A percentile compares a stretch with the other conserved stretches of the same genome.
Evolutionary conservation across 2,329 filamentous ascomycete genomes (phyloP).

Genomic region (Lithohypha guttulata): DNA sequence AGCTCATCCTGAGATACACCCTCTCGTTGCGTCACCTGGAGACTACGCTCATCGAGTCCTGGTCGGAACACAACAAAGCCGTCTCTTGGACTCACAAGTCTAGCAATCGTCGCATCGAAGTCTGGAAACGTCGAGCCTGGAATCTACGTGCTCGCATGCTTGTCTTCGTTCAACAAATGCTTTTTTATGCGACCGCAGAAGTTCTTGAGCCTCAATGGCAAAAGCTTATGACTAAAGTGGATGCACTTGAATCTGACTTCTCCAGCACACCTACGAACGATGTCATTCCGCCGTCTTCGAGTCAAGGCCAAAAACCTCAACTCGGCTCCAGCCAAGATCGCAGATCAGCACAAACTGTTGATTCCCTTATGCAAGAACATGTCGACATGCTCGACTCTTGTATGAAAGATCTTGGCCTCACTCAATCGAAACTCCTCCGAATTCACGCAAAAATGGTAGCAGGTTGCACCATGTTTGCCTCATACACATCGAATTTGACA

Average conservation of each 20-base stretch:
- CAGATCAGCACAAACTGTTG: slow-evolving; percentile 53
- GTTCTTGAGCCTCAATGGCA: slow-evolving; percentile 98
- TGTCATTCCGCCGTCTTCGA: slow-evolving; percentile 1
- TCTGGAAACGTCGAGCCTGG: slow-evolving; percentile 89
- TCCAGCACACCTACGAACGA: slow-evolving; percentile 7
- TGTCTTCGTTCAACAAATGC: slow-evolving; percentile 88
- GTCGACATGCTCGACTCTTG: slow-evolving; percentile 97
- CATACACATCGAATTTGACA: slow-evolving; percentile 76
- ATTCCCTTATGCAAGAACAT: slow-evolving; percentile 97
- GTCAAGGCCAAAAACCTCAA: slow-evolving; percentile 15
- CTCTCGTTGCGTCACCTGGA: slow-evolving; percentile 84
- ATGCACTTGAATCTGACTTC: slow-evolving; percentile 39
- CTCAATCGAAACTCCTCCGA: slow-evolving; percentile 84
- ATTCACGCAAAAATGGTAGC: slow-evolving; percentile 96
- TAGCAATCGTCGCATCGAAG: slow-evolving; percentile 61
- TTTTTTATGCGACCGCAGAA: slow-evolving; percentile 94
- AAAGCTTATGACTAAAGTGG: slow-evolving; percentile 77
- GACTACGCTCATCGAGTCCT: slow-evolving; percentile 71
- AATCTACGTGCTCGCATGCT: slow-evolving; percentile 88
- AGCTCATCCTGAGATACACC: slow-evolving; percentile 89
- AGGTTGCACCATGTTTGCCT: slow-evolving; percentile 87
- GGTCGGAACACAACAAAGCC: slow-evolving; percentile 79
- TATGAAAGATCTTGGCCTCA: slow-evolving; percentile 97
- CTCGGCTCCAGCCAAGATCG: slow-evolving; percentile 39
- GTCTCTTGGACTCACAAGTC: slow-evolving; percentile 74